Percentiles rank a stretch among this genome's conserved stretches.
Conservation (phyloP, 495 filamentous ascomycete species). For the Clohesyomyces aquaticus region DNA sequence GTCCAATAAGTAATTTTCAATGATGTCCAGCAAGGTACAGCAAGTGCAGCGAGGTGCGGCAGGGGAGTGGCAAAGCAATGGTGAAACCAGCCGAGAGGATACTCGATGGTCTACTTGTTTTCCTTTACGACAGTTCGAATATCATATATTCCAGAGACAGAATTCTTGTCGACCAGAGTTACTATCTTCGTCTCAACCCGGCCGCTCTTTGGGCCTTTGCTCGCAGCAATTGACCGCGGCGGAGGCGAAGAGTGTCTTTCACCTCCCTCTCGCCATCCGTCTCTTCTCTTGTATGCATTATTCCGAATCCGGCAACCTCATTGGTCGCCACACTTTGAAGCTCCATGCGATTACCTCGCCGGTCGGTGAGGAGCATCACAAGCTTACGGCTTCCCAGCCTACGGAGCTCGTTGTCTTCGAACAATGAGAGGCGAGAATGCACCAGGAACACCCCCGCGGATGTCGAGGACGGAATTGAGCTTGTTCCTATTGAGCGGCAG, state of each 20-base stretch:
- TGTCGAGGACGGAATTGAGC: constrained; percentile 21
- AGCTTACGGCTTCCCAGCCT: constrained; percentile 20
- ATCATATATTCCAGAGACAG: constrained; percentile 15
- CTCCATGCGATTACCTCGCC: constrained; percentile 23
- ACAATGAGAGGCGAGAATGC: neutral
- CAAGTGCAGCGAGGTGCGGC: constrained; percentile 1
- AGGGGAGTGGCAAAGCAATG: constrained; percentile 29
- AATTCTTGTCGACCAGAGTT: constrained; percentile 3
- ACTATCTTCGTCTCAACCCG: constrained; percentile 18
- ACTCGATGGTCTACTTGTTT: constrained; percentile 2
- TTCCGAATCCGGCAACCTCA: neutral
- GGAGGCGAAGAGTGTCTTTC: neutral
- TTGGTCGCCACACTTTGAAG: constrained; percentile 5
- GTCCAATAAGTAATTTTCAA: constrained; percentile 13
- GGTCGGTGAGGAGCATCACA: constrained; percentile 17
- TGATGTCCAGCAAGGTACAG: neutral
- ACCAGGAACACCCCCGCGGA: neutral
- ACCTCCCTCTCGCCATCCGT: neutral
- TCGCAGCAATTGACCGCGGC: neutral
- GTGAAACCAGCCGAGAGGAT: constrained; percentile 16
- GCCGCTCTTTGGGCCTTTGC: constrained; percentile 1
- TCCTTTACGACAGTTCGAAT: neutral
- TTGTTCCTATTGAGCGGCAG: constrained; percentile 25
- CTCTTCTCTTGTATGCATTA: neutral
- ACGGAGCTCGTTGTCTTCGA: constrained; percentile 9